These are phyloP conservation scores for Colletotrichum agaves DNA, from an alignment of 2,329 filamentous ascomycete species.

Conservation along the genomic window DNA sequence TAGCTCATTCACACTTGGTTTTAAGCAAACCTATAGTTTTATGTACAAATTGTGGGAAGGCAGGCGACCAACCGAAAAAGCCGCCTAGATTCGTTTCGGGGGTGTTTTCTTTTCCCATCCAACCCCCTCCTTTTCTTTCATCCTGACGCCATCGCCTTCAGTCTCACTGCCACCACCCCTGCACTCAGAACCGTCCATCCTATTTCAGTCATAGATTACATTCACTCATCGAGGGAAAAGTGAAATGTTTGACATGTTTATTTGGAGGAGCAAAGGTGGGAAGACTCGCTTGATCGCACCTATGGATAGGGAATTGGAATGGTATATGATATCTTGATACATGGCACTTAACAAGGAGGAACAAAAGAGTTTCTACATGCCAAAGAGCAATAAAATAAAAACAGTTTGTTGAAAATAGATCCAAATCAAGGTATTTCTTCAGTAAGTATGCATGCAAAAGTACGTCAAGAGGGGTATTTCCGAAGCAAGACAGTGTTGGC, in stretches of 20 bases:
- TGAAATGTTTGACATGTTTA: background rate
- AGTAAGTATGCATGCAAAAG: background rate
- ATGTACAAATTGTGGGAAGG: background rate
- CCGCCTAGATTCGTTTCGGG: background rate
- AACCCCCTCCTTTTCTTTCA: background rate
- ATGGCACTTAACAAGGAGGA: background rate
- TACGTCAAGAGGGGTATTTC: slow-evolving; percentile 1
- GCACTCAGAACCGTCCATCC: background rate
- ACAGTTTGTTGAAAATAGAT: background rate
- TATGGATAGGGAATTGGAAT: background rate
- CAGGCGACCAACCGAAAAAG: no score
- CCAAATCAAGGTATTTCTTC: background rate
- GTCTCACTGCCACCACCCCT: no score
- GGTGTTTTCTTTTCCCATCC: slow-evolving; percentile 8
- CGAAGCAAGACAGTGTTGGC: background rate
- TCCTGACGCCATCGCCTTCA: background rate
- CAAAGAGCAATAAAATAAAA: background rate
- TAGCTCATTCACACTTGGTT: no score
- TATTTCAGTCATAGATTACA: background rate
- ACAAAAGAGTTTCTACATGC: background rate
- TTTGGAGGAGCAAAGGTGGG: background rate
- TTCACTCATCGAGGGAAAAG: background rate
- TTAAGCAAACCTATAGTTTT: no score
- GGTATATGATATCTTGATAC: background rate
- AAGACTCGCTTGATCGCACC: no score